Evolutionary conservation across 257 asterid genomes (phyloP), one percentile per base, ranked within the genome.

Genomic region (Knoxia roxburghii): DNA sequence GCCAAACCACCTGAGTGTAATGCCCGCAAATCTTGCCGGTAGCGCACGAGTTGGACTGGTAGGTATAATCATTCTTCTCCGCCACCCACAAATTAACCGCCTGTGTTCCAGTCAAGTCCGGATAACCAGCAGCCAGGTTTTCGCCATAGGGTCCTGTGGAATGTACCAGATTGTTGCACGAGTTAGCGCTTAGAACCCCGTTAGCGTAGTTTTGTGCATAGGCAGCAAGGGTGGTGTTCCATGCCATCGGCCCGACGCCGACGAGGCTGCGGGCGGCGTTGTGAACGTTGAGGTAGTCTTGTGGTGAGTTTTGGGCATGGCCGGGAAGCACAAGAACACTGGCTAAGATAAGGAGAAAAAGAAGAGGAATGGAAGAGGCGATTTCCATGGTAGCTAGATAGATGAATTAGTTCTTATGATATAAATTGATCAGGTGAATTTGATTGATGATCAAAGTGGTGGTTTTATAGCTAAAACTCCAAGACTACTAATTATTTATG

Each of bases 1-100:
- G 67, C 91, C 89, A 85, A 2, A 87, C 56, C 0, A 85, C 86
- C 46, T 87, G 95, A 1, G 86, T 83, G 59, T 83, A 87, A n/a
- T 85, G 91, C 68, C n/a, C 4, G 48, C 95, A 83, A 37, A 37
- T 9, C 51, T 72, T 76, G 5, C 81, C 87, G 6, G 80, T 83
- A 0, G 51, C 80, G n/a, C 87, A 81, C 20, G 65, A 0, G 15
- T 77, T 82, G 0, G 76, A 37, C 2, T 1, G 5, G 0, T 37
- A 68, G 6, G 81, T 67, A 14, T 79, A 82, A 26, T 40, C 18
- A 0, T n/a, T 45, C 80, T 76, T 79, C 79, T 87, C 91, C 0
- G 37, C 72, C 0, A 70, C 58, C 87, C 91, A 87, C 78, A 87
- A 51, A 0, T 45, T 57, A 20, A 78, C 82, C 0, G 83, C 86